Evolutionary conservation across 1,284 basidiomycete species (phyloP).

Genomic region (Coniferiporia weirii): DNA sequence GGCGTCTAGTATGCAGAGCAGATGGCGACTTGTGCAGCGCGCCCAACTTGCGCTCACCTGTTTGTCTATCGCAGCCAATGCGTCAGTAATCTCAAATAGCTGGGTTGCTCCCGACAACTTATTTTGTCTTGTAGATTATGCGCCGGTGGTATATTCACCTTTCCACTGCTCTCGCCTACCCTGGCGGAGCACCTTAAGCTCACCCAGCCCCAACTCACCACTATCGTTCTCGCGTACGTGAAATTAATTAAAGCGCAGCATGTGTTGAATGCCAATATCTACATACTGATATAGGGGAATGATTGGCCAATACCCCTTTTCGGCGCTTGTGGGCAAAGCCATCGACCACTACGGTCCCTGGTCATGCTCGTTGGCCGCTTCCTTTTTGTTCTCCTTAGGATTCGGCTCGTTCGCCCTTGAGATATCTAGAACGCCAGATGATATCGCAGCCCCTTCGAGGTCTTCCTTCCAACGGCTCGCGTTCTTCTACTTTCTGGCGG

Average conservation of each 20-base stretch:
- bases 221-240: slow-evolving; percentile 60
- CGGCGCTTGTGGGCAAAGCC: slow-evolving; percentile 52
- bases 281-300: slow-evolving; percentile 45
- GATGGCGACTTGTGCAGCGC: slow-evolving; percentile 1
- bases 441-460: slow-evolving; percentile 33
- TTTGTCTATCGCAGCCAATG: slow-evolving; percentile 55
- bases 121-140: slow-evolving; percentile 41
- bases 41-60: slow-evolving; percentile 36
- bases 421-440: slow-evolving; percentile 40
- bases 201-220: slow-evolving; percentile 72
- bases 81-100: slow-evolving; percentile 36
- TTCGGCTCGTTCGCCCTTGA: slow-evolving; percentile 59
- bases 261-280: neutral
- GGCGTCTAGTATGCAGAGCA: neutral
- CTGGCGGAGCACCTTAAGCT: slow-evolving; percentile 55
- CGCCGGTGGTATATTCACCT: slow-evolving; percentile 71
- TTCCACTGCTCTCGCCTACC: slow-evolving; percentile 64
- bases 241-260: neutral
- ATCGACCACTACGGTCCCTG: slow-evolving; percentile 57
- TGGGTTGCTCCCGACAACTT: neutral
- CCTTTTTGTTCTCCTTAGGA: slow-evolving; percentile 50
- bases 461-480: slow-evolving; percentile 49
- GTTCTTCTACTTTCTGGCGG: slow-evolving; percentile 55
- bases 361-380: slow-evolving; percentile 58
- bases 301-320: slow-evolving; percentile 64